These are phyloP conservation scores for Phtheirospermum japonicum DNA, from an alignment of 257 asterid genomes.

Conservation along the genomic window DNA sequence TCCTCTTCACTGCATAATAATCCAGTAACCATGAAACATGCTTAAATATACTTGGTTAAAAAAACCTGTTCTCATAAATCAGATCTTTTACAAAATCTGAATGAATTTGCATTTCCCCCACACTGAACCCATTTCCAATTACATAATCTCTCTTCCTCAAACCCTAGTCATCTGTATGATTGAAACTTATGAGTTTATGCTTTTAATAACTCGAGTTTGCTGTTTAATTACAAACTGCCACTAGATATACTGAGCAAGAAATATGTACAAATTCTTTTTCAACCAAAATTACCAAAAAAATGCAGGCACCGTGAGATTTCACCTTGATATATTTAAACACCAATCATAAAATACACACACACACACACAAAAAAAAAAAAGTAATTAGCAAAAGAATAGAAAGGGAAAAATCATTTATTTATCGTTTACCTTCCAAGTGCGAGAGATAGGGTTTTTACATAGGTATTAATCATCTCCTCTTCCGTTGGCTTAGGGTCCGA, in stretches of 20 bases:
- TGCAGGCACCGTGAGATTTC: not conserved
- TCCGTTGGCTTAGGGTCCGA: slow-evolving; percentile 68
- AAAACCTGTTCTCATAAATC: not conserved
- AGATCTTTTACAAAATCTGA: slow-evolving; percentile 7
- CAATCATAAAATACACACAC: not conserved
- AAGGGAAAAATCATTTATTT: not conserved
- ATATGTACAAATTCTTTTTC: slow-evolving; percentile 1
- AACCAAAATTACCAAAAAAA: not conserved
- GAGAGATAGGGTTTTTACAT: slow-evolving; percentile 81
- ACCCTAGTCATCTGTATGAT: not conserved
- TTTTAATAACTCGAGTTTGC: not conserved
- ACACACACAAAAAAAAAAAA: too few relatives aligned
- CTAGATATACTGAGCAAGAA: slow-evolving; percentile 1
- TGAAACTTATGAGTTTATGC: slow-evolving; percentile 6
- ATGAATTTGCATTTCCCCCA: slow-evolving; percentile 16
- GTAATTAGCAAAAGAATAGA: not conserved
- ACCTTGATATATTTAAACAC: not conserved
- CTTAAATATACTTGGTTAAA: slow-evolving; percentile 1
- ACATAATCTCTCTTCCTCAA: not conserved
- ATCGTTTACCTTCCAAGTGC: slow-evolving; percentile 66
- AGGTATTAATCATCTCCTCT: slow-evolving; percentile 70
- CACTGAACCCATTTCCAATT: too few relatives aligned
- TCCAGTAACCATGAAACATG: slow-evolving; percentile 27
- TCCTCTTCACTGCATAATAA: slow-evolving; percentile 80
- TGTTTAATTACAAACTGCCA: slow-evolving; percentile 17